Conservation (phyloP, 441 rosid species). For the Hypseocharis bilobata region DNA sequence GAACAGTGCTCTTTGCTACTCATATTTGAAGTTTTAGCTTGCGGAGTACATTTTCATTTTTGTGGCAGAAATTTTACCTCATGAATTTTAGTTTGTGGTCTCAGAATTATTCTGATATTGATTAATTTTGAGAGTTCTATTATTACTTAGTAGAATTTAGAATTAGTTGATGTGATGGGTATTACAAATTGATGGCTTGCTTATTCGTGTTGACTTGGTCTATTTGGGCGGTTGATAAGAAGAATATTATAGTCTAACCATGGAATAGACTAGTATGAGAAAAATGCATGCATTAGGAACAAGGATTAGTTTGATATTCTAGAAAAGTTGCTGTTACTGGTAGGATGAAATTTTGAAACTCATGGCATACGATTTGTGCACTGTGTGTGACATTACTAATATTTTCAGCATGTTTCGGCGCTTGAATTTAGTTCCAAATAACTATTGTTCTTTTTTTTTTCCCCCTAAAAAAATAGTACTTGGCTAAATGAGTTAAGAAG, state of each 20-base stretch:
- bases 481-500: not conserved
- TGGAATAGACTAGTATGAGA: not conserved
- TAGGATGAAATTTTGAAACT: too few relatives aligned
- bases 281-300: not conserved
- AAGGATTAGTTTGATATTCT: not conserved
- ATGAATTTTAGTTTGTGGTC: not conserved
- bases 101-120: not conserved
- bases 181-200: not conserved
- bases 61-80: not conserved
- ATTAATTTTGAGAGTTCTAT: not conserved
- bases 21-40: not conserved
- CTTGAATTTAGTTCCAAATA: not conserved
- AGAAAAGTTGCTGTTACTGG: not conserved
- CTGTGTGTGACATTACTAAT: not conserved
- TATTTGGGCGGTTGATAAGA: not conserved
- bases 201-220: slow-evolving; percentile 3
- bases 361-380: not conserved
- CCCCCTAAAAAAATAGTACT: not conserved
- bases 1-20: not conserved
- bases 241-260: not conserved
- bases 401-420: not conserved
- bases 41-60: not conserved
- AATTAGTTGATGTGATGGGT: not conserved
- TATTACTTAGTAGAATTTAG: too few relatives aligned
- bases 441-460: not conserved